These are phyloP conservation scores for Cardamine occulta DNA, from an alignment of 345 rosid species.

Conservation along the genomic window DNA sequence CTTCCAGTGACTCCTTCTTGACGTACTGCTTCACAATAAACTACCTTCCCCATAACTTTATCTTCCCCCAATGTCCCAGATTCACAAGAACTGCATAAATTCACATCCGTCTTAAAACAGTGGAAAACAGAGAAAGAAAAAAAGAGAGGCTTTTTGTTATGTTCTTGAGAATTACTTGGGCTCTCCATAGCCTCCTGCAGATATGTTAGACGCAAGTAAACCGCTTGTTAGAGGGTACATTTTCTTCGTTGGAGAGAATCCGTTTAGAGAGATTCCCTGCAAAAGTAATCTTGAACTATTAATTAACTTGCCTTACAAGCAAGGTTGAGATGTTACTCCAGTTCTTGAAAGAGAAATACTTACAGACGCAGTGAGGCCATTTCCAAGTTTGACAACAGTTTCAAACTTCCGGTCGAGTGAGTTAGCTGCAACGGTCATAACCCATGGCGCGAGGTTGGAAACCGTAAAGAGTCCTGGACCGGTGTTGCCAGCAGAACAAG, in stretches of 20 bases:
- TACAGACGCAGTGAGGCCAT: conserved; percentile 54
- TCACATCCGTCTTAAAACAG: neutral
- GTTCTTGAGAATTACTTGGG: conserved; percentile 47
- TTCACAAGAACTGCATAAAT: conserved; percentile 57
- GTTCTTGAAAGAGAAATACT: conserved; percentile 16
- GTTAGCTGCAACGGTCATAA: conserved; percentile 77
- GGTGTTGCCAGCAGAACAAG: conserved; percentile 73
- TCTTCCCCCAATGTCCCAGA: conserved; percentile 55
- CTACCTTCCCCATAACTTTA: conserved; percentile 69
- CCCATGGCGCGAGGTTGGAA: conserved; percentile 84
- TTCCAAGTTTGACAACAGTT: conserved; percentile 61
- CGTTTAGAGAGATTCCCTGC: conserved; percentile 74
- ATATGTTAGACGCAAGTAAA: conserved; percentile 52
- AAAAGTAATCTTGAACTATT: conserved; percentile 17
- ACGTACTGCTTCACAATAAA: conserved; percentile 54
- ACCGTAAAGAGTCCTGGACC: conserved; percentile 60
- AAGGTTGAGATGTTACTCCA: conserved; percentile 4
- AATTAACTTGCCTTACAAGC: neutral
- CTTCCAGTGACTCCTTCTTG: conserved; percentile 42
- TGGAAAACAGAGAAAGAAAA: neutral
- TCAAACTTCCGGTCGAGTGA: conserved; percentile 63
- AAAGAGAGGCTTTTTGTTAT: neutral
- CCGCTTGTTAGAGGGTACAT: conserved; percentile 75
- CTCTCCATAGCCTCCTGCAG: conserved; percentile 48
- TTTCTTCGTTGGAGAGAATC: conserved; percentile 53